A percentile compares a stretch with the other conserved stretches of the same genome.
phyloP scores from a whole-genome alignment of 331 rosid species.

The Phaseolus coccineus region DNA sequence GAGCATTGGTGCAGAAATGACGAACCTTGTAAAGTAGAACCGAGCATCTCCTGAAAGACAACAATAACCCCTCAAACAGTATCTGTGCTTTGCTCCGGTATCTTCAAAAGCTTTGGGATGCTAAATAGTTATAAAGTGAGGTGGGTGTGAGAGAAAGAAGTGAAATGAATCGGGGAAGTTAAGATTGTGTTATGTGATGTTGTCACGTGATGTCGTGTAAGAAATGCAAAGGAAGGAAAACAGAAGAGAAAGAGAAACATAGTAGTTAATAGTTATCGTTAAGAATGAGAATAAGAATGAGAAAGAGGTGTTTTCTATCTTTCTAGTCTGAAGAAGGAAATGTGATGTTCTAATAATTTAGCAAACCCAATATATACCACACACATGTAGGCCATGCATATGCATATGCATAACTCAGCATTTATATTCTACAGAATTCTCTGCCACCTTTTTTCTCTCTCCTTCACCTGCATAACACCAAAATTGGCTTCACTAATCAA shows the following conservation, averaged over 20 bases:
- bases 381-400: constrained; percentile 21
- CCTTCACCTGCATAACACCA: neutral
- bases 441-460: neutral
- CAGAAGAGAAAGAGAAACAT: neutral
- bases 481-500: neutral
- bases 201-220: constrained; percentile 11
- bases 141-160: neutral
- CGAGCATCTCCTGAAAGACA: neutral
- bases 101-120: neutral
- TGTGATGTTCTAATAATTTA: neutral
- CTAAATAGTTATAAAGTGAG: neutral
- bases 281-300: neutral
- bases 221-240: neutral
- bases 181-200: neutral
- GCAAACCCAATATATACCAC: neutral
- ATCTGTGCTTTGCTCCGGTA: constrained; percentile 1
- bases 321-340: neutral
- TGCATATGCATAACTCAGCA: neutral
- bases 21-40: constrained; percentile 20
- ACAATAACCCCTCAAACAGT: neutral
- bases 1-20: constrained; percentile 1
- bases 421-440: neutral
- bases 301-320: neutral
- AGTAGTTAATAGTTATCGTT: neutral
- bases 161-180: neutral